Evolutionary conservation across 2,329 filamentous ascomycete species (phyloP), one percentile per base, ranked within the genome.

Genomic region (Truncatella angustata): DNA sequence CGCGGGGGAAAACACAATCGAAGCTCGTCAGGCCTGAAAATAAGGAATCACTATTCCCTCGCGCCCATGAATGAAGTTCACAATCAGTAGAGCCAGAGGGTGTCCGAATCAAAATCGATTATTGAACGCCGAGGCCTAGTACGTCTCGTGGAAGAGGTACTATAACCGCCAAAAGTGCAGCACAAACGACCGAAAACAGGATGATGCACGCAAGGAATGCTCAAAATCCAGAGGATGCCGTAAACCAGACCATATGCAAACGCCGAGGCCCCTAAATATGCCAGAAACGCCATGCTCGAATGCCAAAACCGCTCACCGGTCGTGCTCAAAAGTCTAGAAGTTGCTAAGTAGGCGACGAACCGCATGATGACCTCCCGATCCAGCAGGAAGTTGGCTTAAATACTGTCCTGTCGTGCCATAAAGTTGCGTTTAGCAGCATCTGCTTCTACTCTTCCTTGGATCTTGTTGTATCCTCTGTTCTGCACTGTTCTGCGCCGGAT

Each of bases 401-500:
- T n/a, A n/a, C n/a, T n/a, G n/a, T n/a, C n/a, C n/a, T n/a, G n/a
- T n/a, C n/a, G n/a, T n/a, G n/a, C n/a, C n/a, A n/a, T n/a, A n/a
- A n/a, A n/a, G n/a, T n/a, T 20, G 4, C 26, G 18, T 24, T 46
- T 12, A 46, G 20, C 53, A 55, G 47, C 53, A 55, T 40, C 23
- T 46, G 21, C 40, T 50, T 28, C 42, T 55, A 3, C 28, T 30
- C 50, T 53, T 53, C 18, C 21, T 32, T 21, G 35, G 46, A 7
- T 50, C 53, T 9, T 50, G 49, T 11, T 53, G 42, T 24, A 34
- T 24, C 30, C 32, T 45, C 26, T 55, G 50, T 34, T 53, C 53
- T 4, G 34, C 24, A 3, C 42, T 30, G 32, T 53, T 55, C 26
- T 55, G 50, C 4, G 39, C 63, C 23, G 66, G 68, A 35, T 73